Conservation (phyloP, 768 basidiomycete genomes). For the Podaxis sp. region DNA sequence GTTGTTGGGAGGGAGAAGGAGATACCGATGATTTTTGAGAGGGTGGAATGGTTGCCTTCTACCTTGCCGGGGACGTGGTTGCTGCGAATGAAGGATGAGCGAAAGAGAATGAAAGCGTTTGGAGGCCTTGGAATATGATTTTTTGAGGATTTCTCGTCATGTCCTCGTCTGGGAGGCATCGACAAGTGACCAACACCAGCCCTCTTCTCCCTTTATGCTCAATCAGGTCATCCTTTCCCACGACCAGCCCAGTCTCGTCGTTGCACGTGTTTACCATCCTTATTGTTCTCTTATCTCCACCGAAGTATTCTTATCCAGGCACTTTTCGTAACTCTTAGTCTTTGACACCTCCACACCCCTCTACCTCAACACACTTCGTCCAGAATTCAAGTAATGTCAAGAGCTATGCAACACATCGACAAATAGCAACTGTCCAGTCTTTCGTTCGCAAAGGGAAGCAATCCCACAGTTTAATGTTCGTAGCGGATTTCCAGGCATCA, state of each 20-base stretch:
- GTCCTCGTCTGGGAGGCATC: constrained; percentile 8
- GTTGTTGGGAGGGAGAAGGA: constrained; percentile 1
- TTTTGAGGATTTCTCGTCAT: background rate
- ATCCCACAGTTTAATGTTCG: no score
- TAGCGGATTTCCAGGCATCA: no score
- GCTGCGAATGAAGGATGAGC: constrained; percentile 71
- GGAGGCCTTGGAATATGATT: constrained; percentile 76
- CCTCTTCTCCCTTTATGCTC: constrained; percentile 3
- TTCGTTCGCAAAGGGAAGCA: no score
- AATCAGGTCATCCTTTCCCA: constrained; percentile 11
- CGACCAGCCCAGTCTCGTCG: background rate
- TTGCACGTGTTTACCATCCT: constrained; percentile 1
- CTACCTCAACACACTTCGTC: no score
- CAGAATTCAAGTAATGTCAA: no score
- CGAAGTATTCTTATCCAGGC: background rate
- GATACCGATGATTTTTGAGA: constrained; percentile 78
- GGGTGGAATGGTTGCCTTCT: constrained; percentile 74
- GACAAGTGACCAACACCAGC: background rate
- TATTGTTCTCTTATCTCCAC: constrained; percentile 7
- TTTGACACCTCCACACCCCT: no score
- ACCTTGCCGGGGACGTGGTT: constrained; percentile 73
- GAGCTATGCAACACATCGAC: no score
- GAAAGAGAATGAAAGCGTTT: constrained; percentile 84
- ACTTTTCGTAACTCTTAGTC: background rate
- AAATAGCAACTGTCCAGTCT: no score